Evolutionary conservation across 2,329 filamentous ascomycete species (phyloP).

Genomic region (Mycosphaerella sp.): DNA sequence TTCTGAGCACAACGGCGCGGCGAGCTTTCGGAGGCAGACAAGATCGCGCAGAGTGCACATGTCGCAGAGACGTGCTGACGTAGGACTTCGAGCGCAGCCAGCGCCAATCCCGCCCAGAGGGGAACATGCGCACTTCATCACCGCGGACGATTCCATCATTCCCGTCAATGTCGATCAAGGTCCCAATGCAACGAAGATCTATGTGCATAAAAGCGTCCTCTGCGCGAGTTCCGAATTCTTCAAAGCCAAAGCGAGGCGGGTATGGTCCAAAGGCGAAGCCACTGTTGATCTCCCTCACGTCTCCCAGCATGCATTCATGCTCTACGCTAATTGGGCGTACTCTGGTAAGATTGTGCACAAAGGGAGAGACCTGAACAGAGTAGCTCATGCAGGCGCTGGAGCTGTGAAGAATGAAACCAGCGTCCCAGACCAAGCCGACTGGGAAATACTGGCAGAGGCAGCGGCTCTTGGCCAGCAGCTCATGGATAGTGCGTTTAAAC

Average conservation of each 20-base stretch:
- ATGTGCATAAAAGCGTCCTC: neutral
- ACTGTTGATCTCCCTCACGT: neutral
- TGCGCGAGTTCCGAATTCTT: neutral
- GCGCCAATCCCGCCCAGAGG: no score
- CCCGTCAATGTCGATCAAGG: no score
- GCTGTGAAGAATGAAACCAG: neutral
- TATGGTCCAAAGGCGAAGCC: neutral
- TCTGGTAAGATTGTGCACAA: neutral
- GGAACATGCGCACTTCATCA: no score
- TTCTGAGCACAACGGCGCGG: no score
- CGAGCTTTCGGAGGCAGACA: no score
- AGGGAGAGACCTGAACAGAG: neutral
- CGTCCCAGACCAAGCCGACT: neutral
- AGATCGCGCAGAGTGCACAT: no score
- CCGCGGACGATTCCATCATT: no score
- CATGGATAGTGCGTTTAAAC: neutral
- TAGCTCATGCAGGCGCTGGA: neutral
- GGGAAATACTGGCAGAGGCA: neutral
- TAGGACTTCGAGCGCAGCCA: no score
- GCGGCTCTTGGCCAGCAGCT: neutral
- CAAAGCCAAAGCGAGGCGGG: neutral
- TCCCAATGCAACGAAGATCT: no score
- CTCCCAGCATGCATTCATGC: neutral
- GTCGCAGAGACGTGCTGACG: no score
- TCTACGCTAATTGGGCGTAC: constrained; percentile 1